phyloP scores from a whole-genome alignment of 495 filamentous ascomycete genomes.

The Xylaria castorea region DNA sequence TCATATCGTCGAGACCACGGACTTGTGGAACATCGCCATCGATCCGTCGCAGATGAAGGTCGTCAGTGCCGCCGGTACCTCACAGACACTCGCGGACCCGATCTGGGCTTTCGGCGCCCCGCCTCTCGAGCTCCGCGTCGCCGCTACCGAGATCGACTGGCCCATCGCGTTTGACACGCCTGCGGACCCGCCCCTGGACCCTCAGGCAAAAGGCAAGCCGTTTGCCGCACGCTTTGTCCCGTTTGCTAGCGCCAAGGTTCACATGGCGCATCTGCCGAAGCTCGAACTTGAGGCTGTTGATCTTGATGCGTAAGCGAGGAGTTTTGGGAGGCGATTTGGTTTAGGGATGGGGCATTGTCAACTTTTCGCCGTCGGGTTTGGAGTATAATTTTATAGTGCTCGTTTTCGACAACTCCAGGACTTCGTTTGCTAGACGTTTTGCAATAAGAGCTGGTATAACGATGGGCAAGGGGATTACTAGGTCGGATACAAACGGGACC shows the following conservation, averaged over 20 bases:
- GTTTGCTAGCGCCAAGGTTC: conserved; percentile 63
- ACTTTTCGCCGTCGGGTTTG: no score
- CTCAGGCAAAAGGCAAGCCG: conserved; percentile 40
- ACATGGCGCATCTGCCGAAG: conserved; percentile 63
- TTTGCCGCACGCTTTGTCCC: conserved; percentile 58
- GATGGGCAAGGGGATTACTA: neutral
- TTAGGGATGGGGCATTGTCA: neutral
- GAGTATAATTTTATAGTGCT: neutral
- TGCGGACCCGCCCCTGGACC: conserved; percentile 49
- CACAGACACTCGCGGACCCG: conserved; percentile 48
- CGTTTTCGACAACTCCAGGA: neutral
- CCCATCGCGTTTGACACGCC: conserved; percentile 52
- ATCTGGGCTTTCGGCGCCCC: conserved; percentile 56
- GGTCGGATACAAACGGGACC: neutral
- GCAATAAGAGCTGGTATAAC: neutral
- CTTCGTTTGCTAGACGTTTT: neutral
- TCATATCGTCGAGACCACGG: conserved; percentile 41
- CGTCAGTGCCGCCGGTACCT: conserved; percentile 30
- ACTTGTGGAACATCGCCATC: conserved; percentile 60
- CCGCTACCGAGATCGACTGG: conserved; percentile 63
- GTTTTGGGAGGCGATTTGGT: neutral
- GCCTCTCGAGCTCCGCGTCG: conserved; percentile 56
- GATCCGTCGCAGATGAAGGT: conserved; percentile 49
- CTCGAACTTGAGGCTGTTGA: conserved; percentile 35
- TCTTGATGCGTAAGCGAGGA: conserved; percentile 7